Percentiles rank a stretch among this genome's conserved stretches.
These are phyloP conservation scores for Leishmania braziliensis DNA, from an alignment of 208 protist species.

Conservation along the genomic window DNA sequence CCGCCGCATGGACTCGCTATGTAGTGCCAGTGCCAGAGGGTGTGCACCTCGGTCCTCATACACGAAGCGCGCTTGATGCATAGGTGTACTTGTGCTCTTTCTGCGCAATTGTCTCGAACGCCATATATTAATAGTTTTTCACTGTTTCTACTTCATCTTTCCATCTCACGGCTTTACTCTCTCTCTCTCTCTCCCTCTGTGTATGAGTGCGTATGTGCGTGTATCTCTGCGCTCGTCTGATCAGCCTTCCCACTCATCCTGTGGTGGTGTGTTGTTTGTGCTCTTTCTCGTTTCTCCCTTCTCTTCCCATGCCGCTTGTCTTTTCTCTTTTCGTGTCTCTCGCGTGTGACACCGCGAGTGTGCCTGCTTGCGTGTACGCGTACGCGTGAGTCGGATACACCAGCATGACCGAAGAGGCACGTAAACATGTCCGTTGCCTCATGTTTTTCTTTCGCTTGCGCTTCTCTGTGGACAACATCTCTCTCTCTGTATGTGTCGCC, in stretches of 20 bases:
- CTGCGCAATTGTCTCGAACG: too few species aligned
- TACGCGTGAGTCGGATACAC: neutral
- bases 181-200: conserved; percentile 8
- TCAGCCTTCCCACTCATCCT: neutral
- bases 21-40: neutral
- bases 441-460: conserved; percentile 18
- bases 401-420: neutral
- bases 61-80: neutral
- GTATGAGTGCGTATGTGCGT: neutral
- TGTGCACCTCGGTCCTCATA: neutral
- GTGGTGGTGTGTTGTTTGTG: neutral
- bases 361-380: neutral
- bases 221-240: too few species aligned
- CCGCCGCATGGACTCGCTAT: neutral
- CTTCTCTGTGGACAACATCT: neutral
- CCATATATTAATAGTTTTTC: neutral
- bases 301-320: too few species aligned
- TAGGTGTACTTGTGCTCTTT: neutral
- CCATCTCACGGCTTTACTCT: neutral
- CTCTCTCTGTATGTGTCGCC: too few species aligned
- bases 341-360: too few species aligned
- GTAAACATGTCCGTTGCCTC: conserved; percentile 26
- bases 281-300: neutral
- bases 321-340: too few species aligned
- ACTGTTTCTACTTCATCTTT: neutral